Base-by-base conservation (phyloP, 83 land plant species). In the Picea abies region DNA sequence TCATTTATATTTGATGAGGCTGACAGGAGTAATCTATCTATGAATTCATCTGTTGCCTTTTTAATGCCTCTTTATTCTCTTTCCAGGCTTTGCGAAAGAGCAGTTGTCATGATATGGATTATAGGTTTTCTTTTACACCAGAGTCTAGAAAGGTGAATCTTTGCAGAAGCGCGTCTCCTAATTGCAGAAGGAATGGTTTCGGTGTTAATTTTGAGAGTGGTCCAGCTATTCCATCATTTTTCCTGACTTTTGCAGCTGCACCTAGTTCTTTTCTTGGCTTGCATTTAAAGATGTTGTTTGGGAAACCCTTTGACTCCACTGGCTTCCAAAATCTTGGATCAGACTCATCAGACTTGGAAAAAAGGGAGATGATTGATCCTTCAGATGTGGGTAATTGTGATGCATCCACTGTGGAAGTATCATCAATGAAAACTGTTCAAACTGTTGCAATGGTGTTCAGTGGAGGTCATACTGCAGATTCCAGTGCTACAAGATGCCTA, bases 221-320 rank as follows among this genome's bases (percentile, higher is more conserved):
- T 23, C 76, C 76, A 82, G 49, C 22, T 10, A 17, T 81, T 62
- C 82, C 90, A 56, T 78, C 85, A 58, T 83, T 86, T 84, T 77
- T 83, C 60, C 85, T 88, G 20, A 84, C 88, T 19, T 85, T 87
- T 75, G 58, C 84, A 76, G 84, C 87, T 81, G 90, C 84, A 64
- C 88, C 91, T 49, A 78, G 84, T 6, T 86, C 85, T 77, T 87
- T 86, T 65, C 81, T 86, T 4, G 79, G 84, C 35, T 70, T 90
- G 82, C 92, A 92, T 88, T 89, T 87, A 20, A 88, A 88, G 80
- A 76, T 90, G 81, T 86, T 90, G 25, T 84, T 86, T 84, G 80
- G 82, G 41, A 86, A 78, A 19, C 64, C 77, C 39, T 44, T 85
- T 52, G 64, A 86, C 69, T 47, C 64, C 60, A 29, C 60, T 8